Conservation (phyloP, 441 rosid genomes). For the California macrophylla region DNA sequence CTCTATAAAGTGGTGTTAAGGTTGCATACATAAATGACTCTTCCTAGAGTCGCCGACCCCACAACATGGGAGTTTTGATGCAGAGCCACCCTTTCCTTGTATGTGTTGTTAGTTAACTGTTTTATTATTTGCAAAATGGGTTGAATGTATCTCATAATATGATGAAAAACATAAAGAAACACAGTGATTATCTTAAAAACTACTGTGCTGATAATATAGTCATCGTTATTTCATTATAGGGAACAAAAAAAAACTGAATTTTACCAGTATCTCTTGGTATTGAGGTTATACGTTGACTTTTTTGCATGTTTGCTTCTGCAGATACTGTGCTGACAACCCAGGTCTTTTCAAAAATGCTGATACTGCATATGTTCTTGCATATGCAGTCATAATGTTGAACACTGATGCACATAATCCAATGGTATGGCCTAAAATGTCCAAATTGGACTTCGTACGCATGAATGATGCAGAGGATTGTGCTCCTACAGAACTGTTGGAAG, state of each 20-base stretch:
- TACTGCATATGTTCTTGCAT: constrained; percentile 98
- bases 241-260: not conserved
- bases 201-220: not conserved
- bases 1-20: too few relatives aligned
- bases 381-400: constrained; percentile 95
- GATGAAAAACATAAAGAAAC: not conserved
- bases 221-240: not conserved
- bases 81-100: too few relatives aligned
- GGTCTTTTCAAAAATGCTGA: constrained; percentile 95
- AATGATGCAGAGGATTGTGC: constrained; percentile 84
- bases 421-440: constrained; percentile 99
- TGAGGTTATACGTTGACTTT: constrained; percentile 26
- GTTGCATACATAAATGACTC: too few relatives aligned
- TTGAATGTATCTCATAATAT: not conserved
- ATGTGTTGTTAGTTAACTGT: not conserved
- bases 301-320: constrained; percentile 33
- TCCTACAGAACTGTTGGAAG: constrained; percentile 78
- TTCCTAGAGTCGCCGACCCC: too few relatives aligned
- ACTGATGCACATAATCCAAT: constrained; percentile 97
- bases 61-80: too few relatives aligned
- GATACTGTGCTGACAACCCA: constrained; percentile 96
- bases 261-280: not conserved
- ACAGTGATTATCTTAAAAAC: too few relatives aligned
- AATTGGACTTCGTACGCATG: constrained; percentile 73
- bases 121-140: not conserved